Evolutionary conservation across 306 rosid genomes (phyloP).

Genomic region (Corylus avellana): DNA sequence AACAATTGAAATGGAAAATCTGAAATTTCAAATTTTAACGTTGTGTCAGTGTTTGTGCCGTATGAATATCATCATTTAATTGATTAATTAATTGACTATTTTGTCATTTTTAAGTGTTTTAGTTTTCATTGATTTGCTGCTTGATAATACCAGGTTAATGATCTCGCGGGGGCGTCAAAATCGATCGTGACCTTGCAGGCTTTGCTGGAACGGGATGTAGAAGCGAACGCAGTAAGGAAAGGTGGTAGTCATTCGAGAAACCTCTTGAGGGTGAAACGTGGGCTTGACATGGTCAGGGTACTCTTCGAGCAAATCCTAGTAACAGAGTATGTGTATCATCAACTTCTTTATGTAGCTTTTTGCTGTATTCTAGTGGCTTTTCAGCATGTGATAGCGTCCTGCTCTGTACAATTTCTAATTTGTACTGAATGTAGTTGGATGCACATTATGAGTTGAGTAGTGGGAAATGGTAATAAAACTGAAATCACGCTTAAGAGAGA

Average conservation of each 20-base stretch:
- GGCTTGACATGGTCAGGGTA: slow-evolving; percentile 84
- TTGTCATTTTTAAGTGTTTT: background rate
- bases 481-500: background rate
- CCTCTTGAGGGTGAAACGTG: slow-evolving; percentile 86
- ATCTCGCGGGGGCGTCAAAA: slow-evolving; percentile 80
- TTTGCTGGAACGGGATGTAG: slow-evolving; percentile 69
- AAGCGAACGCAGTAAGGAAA: slow-evolving; percentile 48
- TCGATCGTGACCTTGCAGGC: slow-evolving; percentile 56
- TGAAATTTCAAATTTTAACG: background rate
- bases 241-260: slow-evolving; percentile 89
- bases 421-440: background rate
- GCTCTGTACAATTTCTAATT: background rate
- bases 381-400: background rate
- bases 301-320: slow-evolving; percentile 75
- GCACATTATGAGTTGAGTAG: background rate
- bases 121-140: slow-evolving; percentile 4
- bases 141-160: slow-evolving; percentile 55
- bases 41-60: background rate
- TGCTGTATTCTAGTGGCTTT: background rate
- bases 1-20: no score
- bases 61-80: background rate
- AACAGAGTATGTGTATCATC: slow-evolving; percentile 56
- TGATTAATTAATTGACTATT: background rate
- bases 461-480: background rate
- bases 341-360: background rate